A percentile compares a stretch with the other conserved stretches of the same genome.
These are phyloP conservation scores for Beauveria scarabaeidicola DNA, from an alignment of 2,329 filamentous ascomycete species.

Conservation along the genomic window DNA sequence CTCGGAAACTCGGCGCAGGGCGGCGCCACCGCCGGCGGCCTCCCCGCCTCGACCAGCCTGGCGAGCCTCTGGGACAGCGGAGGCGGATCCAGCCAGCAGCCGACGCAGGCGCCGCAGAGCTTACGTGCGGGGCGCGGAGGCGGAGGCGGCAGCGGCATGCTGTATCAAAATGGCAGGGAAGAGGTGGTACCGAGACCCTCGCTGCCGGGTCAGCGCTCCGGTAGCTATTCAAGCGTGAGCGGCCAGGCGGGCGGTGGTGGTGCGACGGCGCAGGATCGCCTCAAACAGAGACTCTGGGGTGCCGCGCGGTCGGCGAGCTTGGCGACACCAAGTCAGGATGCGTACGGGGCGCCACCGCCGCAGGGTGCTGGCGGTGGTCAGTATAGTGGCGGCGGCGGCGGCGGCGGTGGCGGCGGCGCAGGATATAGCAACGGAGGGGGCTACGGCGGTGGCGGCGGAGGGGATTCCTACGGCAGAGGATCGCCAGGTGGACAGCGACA, in stretches of 20 bases:
- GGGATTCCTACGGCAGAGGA: conserved; percentile 3
- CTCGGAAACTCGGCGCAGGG: conserved; percentile 29
- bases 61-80: conserved; percentile 52
- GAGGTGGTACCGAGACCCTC: conserved; percentile 42
- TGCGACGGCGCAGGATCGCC: conserved; percentile 66
- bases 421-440: conserved; percentile 27
- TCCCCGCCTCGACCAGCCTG: conserved; percentile 20
- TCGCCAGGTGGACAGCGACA: conserved; percentile 21
- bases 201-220: conserved; percentile 63
- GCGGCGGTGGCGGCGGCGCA: conserved; percentile 23
- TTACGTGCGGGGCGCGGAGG: conserved; percentile 21
- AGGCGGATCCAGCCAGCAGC: conserved; percentile 23
- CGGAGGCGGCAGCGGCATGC: neutral
- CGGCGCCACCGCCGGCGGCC: conserved; percentile 15
- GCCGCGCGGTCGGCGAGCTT: conserved; percentile 48
- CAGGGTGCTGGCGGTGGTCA: neutral
- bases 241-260: conserved; percentile 27
- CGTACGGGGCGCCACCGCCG: conserved; percentile 30
- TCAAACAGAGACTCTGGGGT: conserved; percentile 72
- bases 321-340: conserved; percentile 26
- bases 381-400: conserved; percentile 25
- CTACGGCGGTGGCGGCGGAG: conserved; percentile 20
- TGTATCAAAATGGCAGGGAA: conserved; percentile 19
- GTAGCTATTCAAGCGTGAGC: conserved; percentile 58
- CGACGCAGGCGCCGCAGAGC: conserved; percentile 23